Evolutionary conservation across 1,139 yeast species (phyloP).

Genomic region (Geotrichum macrosporum): DNA sequence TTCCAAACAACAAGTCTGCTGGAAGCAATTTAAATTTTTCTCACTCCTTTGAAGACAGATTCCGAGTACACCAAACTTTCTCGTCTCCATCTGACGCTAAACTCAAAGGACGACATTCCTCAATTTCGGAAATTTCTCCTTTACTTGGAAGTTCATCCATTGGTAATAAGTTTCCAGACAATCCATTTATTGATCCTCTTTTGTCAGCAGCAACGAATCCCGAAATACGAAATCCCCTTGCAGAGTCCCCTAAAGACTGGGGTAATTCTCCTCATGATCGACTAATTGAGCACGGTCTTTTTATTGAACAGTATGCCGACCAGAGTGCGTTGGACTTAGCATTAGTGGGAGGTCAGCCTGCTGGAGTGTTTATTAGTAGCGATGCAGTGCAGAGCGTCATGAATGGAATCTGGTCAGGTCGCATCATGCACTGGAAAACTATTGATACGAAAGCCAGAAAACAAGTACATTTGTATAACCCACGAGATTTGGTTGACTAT

Average conservation of each 20-base stretch:
- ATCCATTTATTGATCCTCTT: conserved; percentile 2
- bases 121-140: conserved; percentile 14
- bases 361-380: conserved; percentile 18
- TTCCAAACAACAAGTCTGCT: too few species aligned
- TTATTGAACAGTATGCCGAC: conserved; percentile 18
- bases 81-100: conserved; percentile 4
- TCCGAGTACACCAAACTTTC: too few species aligned
- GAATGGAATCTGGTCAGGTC: conserved; percentile 35
- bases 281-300: conserved; percentile 17
- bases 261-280: conserved; percentile 15
- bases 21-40: too few species aligned
- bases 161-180: background rate
- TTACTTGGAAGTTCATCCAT: conserved; percentile 10
- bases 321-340: conserved; percentile 18
- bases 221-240: background rate
- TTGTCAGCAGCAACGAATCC: conserved; percentile 13
- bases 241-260: conserved; percentile 1
- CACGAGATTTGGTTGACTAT: conserved; percentile 25
- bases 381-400: conserved; percentile 18
- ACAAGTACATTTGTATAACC: conserved; percentile 28
- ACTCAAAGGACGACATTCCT: conserved; percentile 1
- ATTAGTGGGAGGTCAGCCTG: conserved; percentile 15
- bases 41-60: too few species aligned
- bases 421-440: conserved; percentile 36
- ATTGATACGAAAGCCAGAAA: conserved; percentile 31